Evolutionary conservation across 768 basidiomycete genomes (phyloP).

Genomic region (Cubamyces lactineus): DNA sequence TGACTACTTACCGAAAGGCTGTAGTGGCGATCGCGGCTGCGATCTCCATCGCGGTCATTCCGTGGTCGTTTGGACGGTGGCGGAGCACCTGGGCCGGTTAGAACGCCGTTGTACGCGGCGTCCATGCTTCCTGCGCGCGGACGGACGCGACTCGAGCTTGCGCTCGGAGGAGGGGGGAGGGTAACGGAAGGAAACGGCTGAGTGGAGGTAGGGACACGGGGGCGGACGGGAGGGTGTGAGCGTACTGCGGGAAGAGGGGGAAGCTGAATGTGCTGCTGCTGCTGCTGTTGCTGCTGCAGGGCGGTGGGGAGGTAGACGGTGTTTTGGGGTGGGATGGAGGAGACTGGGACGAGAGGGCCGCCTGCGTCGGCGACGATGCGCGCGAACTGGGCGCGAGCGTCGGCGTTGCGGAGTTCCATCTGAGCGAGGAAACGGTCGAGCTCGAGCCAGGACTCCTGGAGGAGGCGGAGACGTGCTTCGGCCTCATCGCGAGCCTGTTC

Average conservation of each 20-base stretch:
- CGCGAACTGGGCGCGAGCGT: constrained; percentile 52
- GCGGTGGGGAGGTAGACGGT: constrained; percentile 18
- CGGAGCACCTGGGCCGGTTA: constrained; percentile 38
- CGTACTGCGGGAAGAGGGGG: constrained; percentile 14
- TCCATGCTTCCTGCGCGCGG: constrained; percentile 51
- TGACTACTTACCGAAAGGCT: constrained; percentile 33
- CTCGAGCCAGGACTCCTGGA: constrained; percentile 52
- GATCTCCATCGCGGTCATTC: constrained; percentile 37
- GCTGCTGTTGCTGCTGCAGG: constrained; percentile 6
- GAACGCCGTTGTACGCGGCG: constrained; percentile 30
- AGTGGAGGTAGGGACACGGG: constrained; percentile 30
- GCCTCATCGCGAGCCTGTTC: constrained; percentile 60
- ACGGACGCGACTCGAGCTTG: constrained; percentile 42
- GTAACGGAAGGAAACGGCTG: constrained; percentile 38
- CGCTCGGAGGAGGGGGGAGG: constrained; percentile 45
- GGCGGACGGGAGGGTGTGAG: constrained; percentile 7
- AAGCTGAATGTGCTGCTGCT: constrained; percentile 2
- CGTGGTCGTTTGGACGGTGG: constrained; percentile 56
- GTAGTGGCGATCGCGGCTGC: constrained; percentile 34
- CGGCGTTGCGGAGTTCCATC: constrained; percentile 49
- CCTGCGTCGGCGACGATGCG: constrained; percentile 49
- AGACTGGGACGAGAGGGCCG: constrained; percentile 45
- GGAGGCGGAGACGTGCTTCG: constrained; percentile 46
- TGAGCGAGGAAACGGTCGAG: constrained; percentile 51
- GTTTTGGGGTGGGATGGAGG: constrained; percentile 23